A percentile compares a stretch with the other conserved stretches of the same genome.
Evolutionary conservation across 345 rosid species (phyloP).

Genomic region (Eucalyptus viminalis): DNA sequence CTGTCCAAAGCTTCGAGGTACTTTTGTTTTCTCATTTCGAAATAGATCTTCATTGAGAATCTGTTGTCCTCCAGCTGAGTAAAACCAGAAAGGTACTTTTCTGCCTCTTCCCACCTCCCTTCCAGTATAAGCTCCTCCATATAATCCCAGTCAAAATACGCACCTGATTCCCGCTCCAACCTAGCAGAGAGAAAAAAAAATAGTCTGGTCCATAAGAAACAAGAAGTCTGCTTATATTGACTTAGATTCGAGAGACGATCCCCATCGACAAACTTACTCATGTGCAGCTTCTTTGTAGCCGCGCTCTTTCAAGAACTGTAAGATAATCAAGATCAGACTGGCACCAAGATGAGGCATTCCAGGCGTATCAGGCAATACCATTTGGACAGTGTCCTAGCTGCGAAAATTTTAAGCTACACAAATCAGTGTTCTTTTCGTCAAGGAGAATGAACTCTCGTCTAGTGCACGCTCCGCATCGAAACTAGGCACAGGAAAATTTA

Average conservation of each 20-base stretch:
- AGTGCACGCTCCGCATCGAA: neutral
- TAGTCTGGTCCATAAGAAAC: neutral
- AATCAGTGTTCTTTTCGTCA: neutral
- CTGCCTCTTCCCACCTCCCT: conserved; percentile 39
- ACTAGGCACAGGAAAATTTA: neutral
- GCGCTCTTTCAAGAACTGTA: conserved; percentile 31
- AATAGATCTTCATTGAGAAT: conserved; percentile 42
- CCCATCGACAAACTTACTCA: neutral
- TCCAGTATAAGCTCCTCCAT: conserved; percentile 15
- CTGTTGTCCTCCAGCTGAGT: conserved; percentile 29
- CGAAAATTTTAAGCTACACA: neutral
- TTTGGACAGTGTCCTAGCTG: neutral
- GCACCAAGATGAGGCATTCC: conserved; percentile 10
- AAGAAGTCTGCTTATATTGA: neutral
- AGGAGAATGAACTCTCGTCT: neutral
- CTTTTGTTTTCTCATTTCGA: conserved; percentile 46
- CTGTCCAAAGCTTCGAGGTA: neutral
- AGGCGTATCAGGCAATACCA: neutral
- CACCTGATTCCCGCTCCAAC: conserved; percentile 21
- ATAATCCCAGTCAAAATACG: conserved; percentile 16
- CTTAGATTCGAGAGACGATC: neutral
- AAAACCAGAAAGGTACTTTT: conserved; percentile 53
- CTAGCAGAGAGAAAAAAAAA: neutral
- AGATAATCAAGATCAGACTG: conserved; percentile 21
- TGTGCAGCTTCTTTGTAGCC: conserved; percentile 20